Conservation (phyloP, 164 flowering plant genomes). For the Vitis vinifera region ASM3070453v1 NC_081811.1:22938001-22938500, state of each 20-base stretch:
- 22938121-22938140: slow-evolving; percentile 7
- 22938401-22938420: slow-evolving; percentile 38
- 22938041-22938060: slow-evolving; percentile 32
- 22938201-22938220: slow-evolving; percentile 26
- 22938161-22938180: slow-evolving; percentile 16
- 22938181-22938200: slow-evolving; percentile 18
- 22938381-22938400: slow-evolving; percentile 28
- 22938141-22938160: slow-evolving; percentile 18
- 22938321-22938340: slow-evolving; percentile 24
- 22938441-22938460: slow-evolving; percentile 38
- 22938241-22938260: slow-evolving; percentile 29
- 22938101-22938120: slow-evolving; percentile 19
- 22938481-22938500: slow-evolving; percentile 54
- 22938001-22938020: slow-evolving; percentile 53
- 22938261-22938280: slow-evolving; percentile 28
- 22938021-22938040: slow-evolving; percentile 33
- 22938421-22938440: slow-evolving; percentile 32
- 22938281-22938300: slow-evolving; percentile 20
- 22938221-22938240: slow-evolving; percentile 20
- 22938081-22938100: slow-evolving; percentile 20
- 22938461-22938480: slow-evolving; percentile 47
- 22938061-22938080: slow-evolving; percentile 21
- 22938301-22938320: slow-evolving; percentile 22
- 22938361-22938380: slow-evolving; percentile 30
- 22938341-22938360: slow-evolving; percentile 23